Evolutionary conservation across 768 basidiomycete genomes (phyloP), one percentile per base, ranked within the genome.

Genomic region (Tephrocybe sp.): DNA sequence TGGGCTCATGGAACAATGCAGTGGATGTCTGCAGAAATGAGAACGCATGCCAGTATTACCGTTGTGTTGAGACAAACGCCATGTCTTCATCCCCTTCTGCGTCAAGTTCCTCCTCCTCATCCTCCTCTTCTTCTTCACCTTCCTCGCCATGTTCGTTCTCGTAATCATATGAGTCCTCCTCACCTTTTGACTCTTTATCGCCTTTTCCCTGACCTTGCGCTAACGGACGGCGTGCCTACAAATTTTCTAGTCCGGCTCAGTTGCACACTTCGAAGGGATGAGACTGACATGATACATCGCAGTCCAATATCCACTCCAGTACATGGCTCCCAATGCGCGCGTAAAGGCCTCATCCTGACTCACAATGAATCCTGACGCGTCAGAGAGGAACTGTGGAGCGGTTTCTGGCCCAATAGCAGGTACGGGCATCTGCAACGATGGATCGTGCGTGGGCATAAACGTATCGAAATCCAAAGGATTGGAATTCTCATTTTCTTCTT

Each of bases 251-350:
- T 30, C 12, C 29, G 29, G 29, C 29, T 30, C 29, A 6, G 29
- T 30, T 30, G 29, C 29, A 30, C 12, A 30, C 29, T 6, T 7
- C 29, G 29, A 12, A 12, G 29, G n/a, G n/a, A n/a, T n/a, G 45
- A 39, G 16, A 72, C 81, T 42, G 57, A 88, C 89, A 62, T 91
- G 84, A 60, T 91, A 91, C 40, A 90, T 76, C 1, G 88, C 88
- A 2, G 88, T 89, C 88, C 89, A 92, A 63, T 91, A 92, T 16
- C 89, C 90, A 19, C 76, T 74, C 89, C 90, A 91, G 63, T 91
- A 92, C 82, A 86, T 90, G 15, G 90, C 88, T 24, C 75, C 77
- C 59, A 90, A 56, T 4, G 88, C 90, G 41, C 82, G 81, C 21
- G 75, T 71, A 64, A 91, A 91, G 1, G 88, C 88, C 58, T 91